Conservation (phyloP, 495 filamentous ascomycete genomes). For the Aspergillus kassunensis region DNA sequence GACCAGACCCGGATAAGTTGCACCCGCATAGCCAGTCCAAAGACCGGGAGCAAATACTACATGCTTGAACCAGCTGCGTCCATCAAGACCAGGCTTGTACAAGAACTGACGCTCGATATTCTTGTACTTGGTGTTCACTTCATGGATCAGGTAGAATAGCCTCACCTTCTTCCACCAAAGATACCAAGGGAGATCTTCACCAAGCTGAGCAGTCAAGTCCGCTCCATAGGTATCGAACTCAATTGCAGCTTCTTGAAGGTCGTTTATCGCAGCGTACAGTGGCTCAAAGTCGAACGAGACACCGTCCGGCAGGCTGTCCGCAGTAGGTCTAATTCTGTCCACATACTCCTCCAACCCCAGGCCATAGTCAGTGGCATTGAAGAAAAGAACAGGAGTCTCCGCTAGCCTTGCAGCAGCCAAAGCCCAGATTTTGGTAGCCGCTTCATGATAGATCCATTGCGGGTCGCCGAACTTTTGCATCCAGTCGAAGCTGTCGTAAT, state of each 20-base stretch:
- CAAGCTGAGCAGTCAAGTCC: constrained; percentile 43
- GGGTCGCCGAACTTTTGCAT: constrained; percentile 67
- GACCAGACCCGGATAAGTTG: constrained; percentile 59
- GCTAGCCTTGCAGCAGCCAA: constrained; percentile 44
- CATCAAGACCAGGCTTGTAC: constrained; percentile 54
- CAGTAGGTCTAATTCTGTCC: constrained; percentile 48
- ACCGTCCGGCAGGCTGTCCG: constrained; percentile 24
- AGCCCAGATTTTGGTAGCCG: constrained; percentile 56
- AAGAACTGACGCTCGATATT: constrained; percentile 59
- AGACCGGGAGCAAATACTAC: constrained; percentile 71
- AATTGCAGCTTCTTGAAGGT: constrained; percentile 44
- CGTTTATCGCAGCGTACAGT: constrained; percentile 44
- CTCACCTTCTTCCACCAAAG: constrained; percentile 64
- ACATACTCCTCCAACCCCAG: constrained; percentile 45
- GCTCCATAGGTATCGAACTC: constrained; percentile 54
- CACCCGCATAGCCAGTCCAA: constrained; percentile 87
- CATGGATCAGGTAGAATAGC: constrained; percentile 52
- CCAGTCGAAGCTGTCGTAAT: constrained; percentile 74
- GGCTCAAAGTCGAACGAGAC: constrained; percentile 38
- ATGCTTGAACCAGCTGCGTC: constrained; percentile 62
- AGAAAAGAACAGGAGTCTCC: constrained; percentile 44
- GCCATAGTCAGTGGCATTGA: constrained; percentile 49
- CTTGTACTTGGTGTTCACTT: constrained; percentile 59
- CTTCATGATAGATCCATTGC: constrained; percentile 56
- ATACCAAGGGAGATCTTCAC: constrained; percentile 67